Evolutionary conservation across 495 filamentous ascomycete genomes (phyloP).

Genomic region (Viridothelium virens): DNA sequence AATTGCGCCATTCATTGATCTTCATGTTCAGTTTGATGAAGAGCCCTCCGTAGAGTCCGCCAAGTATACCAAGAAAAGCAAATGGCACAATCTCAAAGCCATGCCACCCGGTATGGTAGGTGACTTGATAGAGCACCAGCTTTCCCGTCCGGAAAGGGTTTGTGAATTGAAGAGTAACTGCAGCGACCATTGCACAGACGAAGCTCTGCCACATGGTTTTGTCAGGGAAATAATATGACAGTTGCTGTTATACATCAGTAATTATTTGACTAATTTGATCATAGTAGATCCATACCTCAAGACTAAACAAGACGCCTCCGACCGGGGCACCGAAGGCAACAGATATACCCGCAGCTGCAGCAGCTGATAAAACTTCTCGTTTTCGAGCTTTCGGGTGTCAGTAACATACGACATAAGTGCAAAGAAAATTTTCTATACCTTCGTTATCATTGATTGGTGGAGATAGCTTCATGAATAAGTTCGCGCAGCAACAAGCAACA

Average conservation of each 20-base stretch:
- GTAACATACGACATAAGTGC: neutral
- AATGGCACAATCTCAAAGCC: slow-evolving; percentile 91
- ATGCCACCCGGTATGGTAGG: slow-evolving; percentile 87
- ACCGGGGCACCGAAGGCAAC: slow-evolving; percentile 97
- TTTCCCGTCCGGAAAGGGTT: slow-evolving; percentile 96
- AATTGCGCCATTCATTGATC: slow-evolving; percentile 72
- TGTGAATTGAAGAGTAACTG: slow-evolving; percentile 82
- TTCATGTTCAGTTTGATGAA: slow-evolving; percentile 93
- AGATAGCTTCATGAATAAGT: slow-evolving; percentile 88
- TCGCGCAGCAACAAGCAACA: slow-evolving; percentile 95
- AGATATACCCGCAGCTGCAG: slow-evolving; percentile 88
- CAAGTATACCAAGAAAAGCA: slow-evolving; percentile 75
- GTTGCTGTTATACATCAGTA: slow-evolving; percentile 45
- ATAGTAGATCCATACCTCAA: slow-evolving; percentile 53
- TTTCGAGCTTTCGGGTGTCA: slow-evolving; percentile 60
- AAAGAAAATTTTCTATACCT: slow-evolving; percentile 44
- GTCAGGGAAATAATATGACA: slow-evolving; percentile 97
- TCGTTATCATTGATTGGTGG: slow-evolving; percentile 78
- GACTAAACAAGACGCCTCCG: slow-evolving; percentile 88
- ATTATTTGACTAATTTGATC: slow-evolving; percentile 13
- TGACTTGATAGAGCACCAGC: slow-evolving; percentile 93
- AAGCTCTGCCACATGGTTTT: slow-evolving; percentile 99
- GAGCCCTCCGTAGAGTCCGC: slow-evolving; percentile 85
- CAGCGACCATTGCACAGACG: slow-evolving; percentile 96
- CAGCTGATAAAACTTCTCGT: slow-evolving; percentile 89